Conservation (phyloP, 2,329 filamentous ascomycete species). For the Botryotinia narcissicola region DNA sequence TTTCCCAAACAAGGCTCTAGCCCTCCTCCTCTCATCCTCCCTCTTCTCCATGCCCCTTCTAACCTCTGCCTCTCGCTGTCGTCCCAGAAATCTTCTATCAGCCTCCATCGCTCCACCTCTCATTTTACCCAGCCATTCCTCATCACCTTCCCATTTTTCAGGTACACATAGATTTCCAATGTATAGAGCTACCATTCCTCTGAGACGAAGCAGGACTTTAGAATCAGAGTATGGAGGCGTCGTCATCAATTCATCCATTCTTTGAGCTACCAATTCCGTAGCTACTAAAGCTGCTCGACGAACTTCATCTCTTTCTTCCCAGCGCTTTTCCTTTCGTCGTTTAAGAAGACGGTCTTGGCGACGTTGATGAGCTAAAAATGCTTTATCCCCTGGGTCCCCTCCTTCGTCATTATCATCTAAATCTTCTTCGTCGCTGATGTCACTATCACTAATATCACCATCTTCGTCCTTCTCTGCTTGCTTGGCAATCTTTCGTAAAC, state of each 20-base stretch:
- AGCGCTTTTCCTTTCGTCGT: conserved; percentile 29
- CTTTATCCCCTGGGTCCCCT: conserved; percentile 26
- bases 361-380: conserved; percentile 27
- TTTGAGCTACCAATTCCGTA: conserved; percentile 61
- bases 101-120: conserved; percentile 18
- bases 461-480: conserved; percentile 34
- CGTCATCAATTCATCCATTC: conserved; percentile 69
- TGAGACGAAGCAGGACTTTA: conserved; percentile 63
- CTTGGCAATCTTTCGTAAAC: conserved; percentile 42
- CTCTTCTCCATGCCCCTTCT: conserved; percentile 28
- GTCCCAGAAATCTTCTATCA: conserved; percentile 28
- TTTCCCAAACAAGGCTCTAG: conserved; percentile 42
- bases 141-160: conserved; percentile 27
- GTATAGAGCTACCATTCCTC: conserved; percentile 74
- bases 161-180: conserved; percentile 64
- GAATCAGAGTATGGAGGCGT: conserved; percentile 69
- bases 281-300: conserved; percentile 38
- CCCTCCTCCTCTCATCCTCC: conserved; percentile 40
- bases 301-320: conserved; percentile 35
- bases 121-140: conserved; percentile 24
- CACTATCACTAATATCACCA: conserved; percentile 27
- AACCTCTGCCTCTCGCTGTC: conserved; percentile 30
- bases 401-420: conserved; percentile 25
- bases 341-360: conserved; percentile 22
- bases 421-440: conserved; percentile 22